Evolutionary conservation across 345 rosid species (phyloP), one percentile per base, ranked within the genome.

Genomic region (Salix viminalis): DNA sequence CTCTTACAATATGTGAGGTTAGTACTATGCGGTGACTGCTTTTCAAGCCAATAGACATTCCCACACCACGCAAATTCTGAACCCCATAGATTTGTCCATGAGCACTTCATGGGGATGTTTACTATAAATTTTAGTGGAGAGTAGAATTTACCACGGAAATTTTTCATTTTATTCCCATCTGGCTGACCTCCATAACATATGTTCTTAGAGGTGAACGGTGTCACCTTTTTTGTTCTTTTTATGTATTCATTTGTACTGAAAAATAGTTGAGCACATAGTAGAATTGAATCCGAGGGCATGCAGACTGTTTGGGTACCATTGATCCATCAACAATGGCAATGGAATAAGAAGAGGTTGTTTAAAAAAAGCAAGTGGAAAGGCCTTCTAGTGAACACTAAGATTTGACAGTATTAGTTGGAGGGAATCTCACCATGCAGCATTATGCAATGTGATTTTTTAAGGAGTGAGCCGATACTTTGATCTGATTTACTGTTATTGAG

Each of bases 131-230:
- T 24, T 61, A 30, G 12, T 23, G 52, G 23, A 42, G 36, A n/a
- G 28, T 42, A n/a, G 72, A 66, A 46, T 66, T 37, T 36, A 2
- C 28, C 5, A 11, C 5, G 18, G 16, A 46, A 46, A 46, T 66
- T 21, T 1, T 32, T 46, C 26, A 3, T 39, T 23, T 48, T 21
- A 32, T 66, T 8, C 18, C 24, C 34, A n/a, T 54, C 36, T 32
- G 70, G 50, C 34, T 66, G 71, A 48, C 48, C 46, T 75, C 66
- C 71, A 75, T 67, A 23, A 36, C 16, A 23, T 46, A 46, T 12
- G 50, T 46, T 46, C 34, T 23, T 2, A 37, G 65, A 37, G 34
- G 52, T 75, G 72, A 15, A 36, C 16, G 6, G 50, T 46, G 18
- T 4, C 50, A 4, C 50, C 50, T 46, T 13, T 46, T 46, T 46